Evolutionary conservation across 2,329 filamentous ascomycete species (phyloP).

Genomic region (Penicillium sp.): DNA sequence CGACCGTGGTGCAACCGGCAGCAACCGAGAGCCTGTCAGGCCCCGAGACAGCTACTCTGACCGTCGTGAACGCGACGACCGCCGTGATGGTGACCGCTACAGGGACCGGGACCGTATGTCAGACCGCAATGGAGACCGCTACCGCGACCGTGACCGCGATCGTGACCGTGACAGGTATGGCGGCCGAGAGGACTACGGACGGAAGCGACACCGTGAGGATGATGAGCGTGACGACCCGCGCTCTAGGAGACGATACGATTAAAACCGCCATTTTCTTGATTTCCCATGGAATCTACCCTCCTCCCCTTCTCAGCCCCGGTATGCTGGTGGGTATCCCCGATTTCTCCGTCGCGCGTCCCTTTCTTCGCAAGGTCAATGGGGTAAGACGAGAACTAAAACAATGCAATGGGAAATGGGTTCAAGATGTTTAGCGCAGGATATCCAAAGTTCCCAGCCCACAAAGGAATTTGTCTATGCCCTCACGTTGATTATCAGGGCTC

Average conservation of each 20-base stretch:
- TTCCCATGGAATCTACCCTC: slow-evolving; percentile 17
- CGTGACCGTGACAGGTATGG: slow-evolving; percentile 48
- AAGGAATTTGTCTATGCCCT: background rate
- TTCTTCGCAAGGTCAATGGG: slow-evolving; percentile 36
- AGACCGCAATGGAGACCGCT: slow-evolving; percentile 32
- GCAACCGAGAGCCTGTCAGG: slow-evolving; percentile 83
- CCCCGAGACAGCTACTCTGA: slow-evolving; percentile 64
- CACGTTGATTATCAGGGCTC: slow-evolving; percentile 2
- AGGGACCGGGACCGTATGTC: slow-evolving; percentile 56
- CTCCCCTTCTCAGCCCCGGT: slow-evolving; percentile 33
- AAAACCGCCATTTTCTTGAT: slow-evolving; percentile 23
- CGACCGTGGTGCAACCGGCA: slow-evolving; percentile 66
- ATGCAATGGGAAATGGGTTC: slow-evolving; percentile 35
- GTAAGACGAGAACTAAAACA: slow-evolving; percentile 35
- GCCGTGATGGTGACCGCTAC: slow-evolving; percentile 60
- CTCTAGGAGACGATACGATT: slow-evolving; percentile 62
- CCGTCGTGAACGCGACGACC: slow-evolving; percentile 46
- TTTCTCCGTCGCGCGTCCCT: slow-evolving; percentile 31
- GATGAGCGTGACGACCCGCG: slow-evolving; percentile 77
- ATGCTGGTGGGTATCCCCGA: slow-evolving; percentile 52
- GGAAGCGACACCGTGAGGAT: slow-evolving; percentile 75
- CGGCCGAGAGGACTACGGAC: slow-evolving; percentile 59
- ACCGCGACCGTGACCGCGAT: slow-evolving; percentile 59
- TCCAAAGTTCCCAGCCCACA: background rate
- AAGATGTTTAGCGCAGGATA: slow-evolving; percentile 5